These are phyloP conservation scores for Beauveria pseudobassiana DNA, from an alignment of 2,329 filamentous ascomycete species.

Conservation along the genomic window DNA sequence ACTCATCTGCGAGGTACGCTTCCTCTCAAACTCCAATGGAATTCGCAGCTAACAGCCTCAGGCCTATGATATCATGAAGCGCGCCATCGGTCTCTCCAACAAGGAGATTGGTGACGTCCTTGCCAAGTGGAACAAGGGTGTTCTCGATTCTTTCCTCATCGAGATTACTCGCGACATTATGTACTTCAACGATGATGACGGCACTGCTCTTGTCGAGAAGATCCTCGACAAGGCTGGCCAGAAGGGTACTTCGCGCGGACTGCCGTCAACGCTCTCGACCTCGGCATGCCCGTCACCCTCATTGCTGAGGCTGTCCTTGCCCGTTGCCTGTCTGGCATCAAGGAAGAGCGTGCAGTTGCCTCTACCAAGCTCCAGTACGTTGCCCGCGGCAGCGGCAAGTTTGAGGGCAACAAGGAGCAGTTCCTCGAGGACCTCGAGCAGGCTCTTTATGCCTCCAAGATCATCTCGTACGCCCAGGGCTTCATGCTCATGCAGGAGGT, in stretches of 20 bases:
- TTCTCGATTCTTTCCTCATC: constrained; percentile 97
- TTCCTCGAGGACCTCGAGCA: constrained; percentile 98
- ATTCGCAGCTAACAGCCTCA: constrained; percentile 27
- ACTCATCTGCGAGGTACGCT: constrained; percentile 86
- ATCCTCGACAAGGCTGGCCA: constrained; percentile 97
- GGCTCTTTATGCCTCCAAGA: constrained; percentile 98
- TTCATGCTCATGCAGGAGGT: constrained; percentile 99
- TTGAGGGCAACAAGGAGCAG: constrained; percentile 83
- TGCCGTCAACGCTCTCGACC: constrained; percentile 95
- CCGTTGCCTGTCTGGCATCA: constrained; percentile 88
- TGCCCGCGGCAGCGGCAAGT: constrained; percentile 66
- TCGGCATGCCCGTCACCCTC: constrained; percentile 96
- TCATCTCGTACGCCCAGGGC: constrained; percentile 98
- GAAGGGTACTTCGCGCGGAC: constrained; percentile 99
- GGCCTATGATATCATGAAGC: constrained; percentile 99
- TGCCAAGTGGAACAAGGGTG: constrained; percentile 95
- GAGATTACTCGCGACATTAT: constrained; percentile 99
- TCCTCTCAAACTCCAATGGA: not conserved
- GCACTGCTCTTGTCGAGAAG: constrained; percentile 89
- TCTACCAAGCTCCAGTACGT: constrained; percentile 65
- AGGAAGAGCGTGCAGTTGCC: constrained; percentile 83
- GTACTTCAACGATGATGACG: constrained; percentile 96
- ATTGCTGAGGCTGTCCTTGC: constrained; percentile 96
- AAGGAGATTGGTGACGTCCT: constrained; percentile 97
- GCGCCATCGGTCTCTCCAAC: constrained; percentile 77